These are phyloP conservation scores for Talaromyces nanjingensis DNA, from an alignment of 495 filamentous ascomycete species.

Conservation along the genomic window DNA sequence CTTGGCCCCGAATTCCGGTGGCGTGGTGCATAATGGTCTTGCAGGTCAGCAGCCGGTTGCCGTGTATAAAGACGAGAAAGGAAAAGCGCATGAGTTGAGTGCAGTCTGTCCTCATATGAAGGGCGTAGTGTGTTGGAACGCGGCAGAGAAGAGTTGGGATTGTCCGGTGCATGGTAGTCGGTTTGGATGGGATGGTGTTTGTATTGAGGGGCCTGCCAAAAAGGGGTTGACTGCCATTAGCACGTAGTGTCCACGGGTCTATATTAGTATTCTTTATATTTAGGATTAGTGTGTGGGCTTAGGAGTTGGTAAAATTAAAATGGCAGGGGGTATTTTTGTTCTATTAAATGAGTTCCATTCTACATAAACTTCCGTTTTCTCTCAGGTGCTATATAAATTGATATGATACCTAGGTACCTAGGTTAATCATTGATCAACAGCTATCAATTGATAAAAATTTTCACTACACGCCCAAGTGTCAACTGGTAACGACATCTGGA, in stretches of 20 bases:
- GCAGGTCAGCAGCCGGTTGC: constrained; percentile 33
- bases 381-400: no score
- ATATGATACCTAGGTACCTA: no score
- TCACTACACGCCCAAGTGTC: no score
- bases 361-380: no score
- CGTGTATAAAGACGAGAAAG: constrained; percentile 50
- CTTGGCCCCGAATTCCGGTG: constrained; percentile 37
- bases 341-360: no score
- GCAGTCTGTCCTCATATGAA: constrained; percentile 52
- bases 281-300: no score
- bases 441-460: no score
- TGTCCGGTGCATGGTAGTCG: constrained; percentile 46
- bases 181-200: constrained; percentile 45
- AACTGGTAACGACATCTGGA: no score
- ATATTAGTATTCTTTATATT: neutral
- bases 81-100: constrained; percentile 39
- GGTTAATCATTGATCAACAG: no score
- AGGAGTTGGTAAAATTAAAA: no score
- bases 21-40: constrained; percentile 32
- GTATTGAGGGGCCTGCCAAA: constrained; percentile 45
- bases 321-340: no score
- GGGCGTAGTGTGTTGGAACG: constrained; percentile 51
- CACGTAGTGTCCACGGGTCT: no score
- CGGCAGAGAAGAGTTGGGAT: constrained; percentile 48
- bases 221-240: neutral